These are phyloP conservation scores for Veloboletus limbatus DNA, from an alignment of 1,284 basidiomycete genomes.

Conservation along the genomic window DNA sequence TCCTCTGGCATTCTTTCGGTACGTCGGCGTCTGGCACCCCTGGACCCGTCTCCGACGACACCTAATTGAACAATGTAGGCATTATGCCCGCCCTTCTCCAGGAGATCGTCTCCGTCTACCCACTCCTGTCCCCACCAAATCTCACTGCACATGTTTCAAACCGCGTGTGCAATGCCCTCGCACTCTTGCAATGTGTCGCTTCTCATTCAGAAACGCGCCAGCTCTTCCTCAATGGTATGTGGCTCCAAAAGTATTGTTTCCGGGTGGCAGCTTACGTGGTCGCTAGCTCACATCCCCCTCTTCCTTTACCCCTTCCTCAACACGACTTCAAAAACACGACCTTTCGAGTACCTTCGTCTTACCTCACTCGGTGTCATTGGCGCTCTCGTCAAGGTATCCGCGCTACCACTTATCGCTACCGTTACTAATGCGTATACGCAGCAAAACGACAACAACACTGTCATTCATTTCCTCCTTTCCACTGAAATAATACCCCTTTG, in stretches of 20 bases:
- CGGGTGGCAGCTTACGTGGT: background rate
- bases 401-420: background rate
- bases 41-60: conserved; percentile 1
- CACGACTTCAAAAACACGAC: conserved; percentile 97
- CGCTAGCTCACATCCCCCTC: conserved; percentile 91
- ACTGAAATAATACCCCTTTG: conserved; percentile 99
- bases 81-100: conserved; percentile 99
- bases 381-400: conserved; percentile 87
- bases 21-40: conserved; percentile 33
- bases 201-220: conserved; percentile 93
- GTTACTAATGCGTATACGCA: conserved; percentile 30
- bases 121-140: conserved; percentile 91
- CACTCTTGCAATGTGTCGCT: conserved; percentile 96
- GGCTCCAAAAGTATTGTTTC: background rate
- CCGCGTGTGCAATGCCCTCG: conserved; percentile 98
- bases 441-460: conserved; percentile 99
- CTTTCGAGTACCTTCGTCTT: conserved; percentile 97
- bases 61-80: conserved; percentile 46
- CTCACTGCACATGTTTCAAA: conserved; percentile 99
- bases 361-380: conserved; percentile 99
- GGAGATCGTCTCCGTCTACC: conserved; percentile 99
- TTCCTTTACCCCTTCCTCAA: conserved; percentile 99
- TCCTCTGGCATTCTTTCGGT: conserved; percentile 99
- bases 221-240: conserved; percentile 84
- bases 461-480: conserved; percentile 98